Conservation (phyloP, 2,329 filamentous ascomycete species). For the Stemphylium lycopersici region DNA sequence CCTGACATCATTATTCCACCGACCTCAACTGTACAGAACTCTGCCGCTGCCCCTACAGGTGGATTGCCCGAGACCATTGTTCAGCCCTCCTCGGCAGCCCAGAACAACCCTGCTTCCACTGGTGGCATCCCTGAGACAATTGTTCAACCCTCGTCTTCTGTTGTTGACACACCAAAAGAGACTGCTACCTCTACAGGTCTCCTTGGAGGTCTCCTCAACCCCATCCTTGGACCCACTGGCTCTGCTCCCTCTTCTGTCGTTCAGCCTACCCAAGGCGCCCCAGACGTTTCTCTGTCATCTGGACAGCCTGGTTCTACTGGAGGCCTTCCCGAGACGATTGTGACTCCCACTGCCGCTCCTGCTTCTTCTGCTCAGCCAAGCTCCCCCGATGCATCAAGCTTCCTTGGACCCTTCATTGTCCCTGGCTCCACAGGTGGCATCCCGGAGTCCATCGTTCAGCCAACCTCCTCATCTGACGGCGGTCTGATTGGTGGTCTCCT, state of each 20-base stretch:
- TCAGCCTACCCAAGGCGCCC: slow-evolving; percentile 22
- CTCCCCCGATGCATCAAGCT: slow-evolving; percentile 21
- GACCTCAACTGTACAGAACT: slow-evolving; percentile 1
- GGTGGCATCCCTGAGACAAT: slow-evolving; percentile 6
- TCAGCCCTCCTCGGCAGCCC: neutral
- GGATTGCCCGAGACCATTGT: slow-evolving; percentile 2
- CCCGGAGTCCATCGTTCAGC: slow-evolving; percentile 16
- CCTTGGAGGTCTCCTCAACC: slow-evolving; percentile 13
- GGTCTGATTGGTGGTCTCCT: slow-evolving; percentile 3
- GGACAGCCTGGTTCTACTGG: slow-evolving; percentile 25
- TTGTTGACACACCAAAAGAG: neutral
- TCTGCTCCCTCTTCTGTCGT: slow-evolving; percentile 25
- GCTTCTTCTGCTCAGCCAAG: slow-evolving; percentile 12
- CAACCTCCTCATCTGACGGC: slow-evolving; percentile 15
- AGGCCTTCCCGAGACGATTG: slow-evolving; percentile 22
- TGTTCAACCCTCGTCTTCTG: slow-evolving; percentile 10
- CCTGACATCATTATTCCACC: slow-evolving; percentile 10
- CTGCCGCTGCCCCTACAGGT: neutral
- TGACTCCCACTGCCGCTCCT: slow-evolving; percentile 22
- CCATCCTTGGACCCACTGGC: slow-evolving; percentile 28
- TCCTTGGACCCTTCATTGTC: slow-evolving; percentile 32
- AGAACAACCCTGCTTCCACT: neutral
- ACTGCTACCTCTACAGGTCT: slow-evolving; percentile 7
- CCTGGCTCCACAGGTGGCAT: slow-evolving; percentile 30
- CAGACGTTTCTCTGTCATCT: too few species aligned